Evolutionary conservation across 495 filamentous ascomycete species (phyloP), one percentile per base, ranked within the genome.

Genomic region (Geopyxis carbonaria): DNA sequence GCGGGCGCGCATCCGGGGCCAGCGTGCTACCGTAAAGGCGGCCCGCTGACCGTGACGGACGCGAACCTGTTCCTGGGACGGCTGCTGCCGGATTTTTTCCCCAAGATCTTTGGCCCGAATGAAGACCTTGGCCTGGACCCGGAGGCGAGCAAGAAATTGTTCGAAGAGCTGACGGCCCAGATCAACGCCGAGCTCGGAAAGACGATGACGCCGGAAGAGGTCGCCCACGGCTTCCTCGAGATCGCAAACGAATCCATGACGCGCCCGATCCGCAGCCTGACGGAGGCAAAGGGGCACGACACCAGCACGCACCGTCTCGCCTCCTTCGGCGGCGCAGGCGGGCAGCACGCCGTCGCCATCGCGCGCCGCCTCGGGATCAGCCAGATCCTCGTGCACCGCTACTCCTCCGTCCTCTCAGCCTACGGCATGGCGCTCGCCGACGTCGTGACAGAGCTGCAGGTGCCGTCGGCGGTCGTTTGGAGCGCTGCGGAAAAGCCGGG

Each of bases 161-260:
- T 97, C 46, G 61, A 75, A 33, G 75, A 87, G 41, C 61, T 95
- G 22, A 75, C 86, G 0, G 68, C 78, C 8, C 67, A 78, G 41
- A 77, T 95, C 47, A 86, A 92, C 46, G 62, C 66, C 41, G 74
- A 69, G 62, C 78, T 61, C 2, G 63, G 63, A 14, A 74, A 78
- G 44, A 67, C 72, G 35, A 86, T 91, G 70, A 77, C 68, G 1
- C 51, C 78, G 0, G 89, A 97, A 48, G 86, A 95, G 50, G 78
- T 93, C 9, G 91, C 89, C 0, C 79, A 82, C 48, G 79, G 79
- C 0, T 94, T 93, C 59, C 70, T 93, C 46, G 79, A 82, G 29
- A 83, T 97, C 39, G 87, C 89, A 2, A 94, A 97, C 45, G 87
- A 93, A 61, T 77, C 83, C 14, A 95, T 97, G 89, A 84, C 79